phyloP scores from a whole-genome alignment of 1,284 basidiomycete species.

The Ceratobasidium sp. region DNA sequence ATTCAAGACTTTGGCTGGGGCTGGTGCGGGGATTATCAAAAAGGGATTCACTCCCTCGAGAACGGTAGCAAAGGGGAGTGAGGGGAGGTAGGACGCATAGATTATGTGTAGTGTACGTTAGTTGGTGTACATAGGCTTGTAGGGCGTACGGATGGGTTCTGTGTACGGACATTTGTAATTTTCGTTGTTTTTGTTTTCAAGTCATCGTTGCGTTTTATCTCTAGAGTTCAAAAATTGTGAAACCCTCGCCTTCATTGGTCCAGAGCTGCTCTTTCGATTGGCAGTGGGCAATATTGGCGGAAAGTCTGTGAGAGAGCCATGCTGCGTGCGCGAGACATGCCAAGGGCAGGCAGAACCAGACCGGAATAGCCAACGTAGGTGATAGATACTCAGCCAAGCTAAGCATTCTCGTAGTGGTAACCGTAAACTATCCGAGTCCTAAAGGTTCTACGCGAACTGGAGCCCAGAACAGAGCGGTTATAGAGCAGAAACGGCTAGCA shows the following conservation, averaged over 20 bases:
- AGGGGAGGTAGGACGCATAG: conserved; percentile 5
- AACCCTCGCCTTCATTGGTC: too few species aligned
- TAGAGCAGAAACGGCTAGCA: too few species aligned
- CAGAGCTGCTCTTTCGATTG: too few species aligned
- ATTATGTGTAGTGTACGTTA: background rate
- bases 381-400: too few species aligned
- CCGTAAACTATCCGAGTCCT: background rate
- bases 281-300: too few species aligned
- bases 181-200: conserved; percentile 21
- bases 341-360: too few species aligned
- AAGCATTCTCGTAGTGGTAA: conserved; percentile 3
- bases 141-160: background rate
- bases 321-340: too few species aligned
- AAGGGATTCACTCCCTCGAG: conserved; percentile 36
- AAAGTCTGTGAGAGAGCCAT: too few species aligned
- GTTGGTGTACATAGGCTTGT: conserved; percentile 1
- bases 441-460: too few species aligned
- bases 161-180: conserved; percentile 32
- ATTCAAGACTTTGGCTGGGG: conserved; percentile 25
- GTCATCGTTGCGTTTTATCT: background rate
- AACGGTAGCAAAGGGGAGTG: conserved; percentile 1
- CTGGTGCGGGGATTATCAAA: background rate
- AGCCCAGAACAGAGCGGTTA: too few species aligned
- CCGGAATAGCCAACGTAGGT: too few species aligned
- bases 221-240: too few species aligned